Conservation (phyloP, 345 rosid genomes). For the Triadica sebifera region DNA sequence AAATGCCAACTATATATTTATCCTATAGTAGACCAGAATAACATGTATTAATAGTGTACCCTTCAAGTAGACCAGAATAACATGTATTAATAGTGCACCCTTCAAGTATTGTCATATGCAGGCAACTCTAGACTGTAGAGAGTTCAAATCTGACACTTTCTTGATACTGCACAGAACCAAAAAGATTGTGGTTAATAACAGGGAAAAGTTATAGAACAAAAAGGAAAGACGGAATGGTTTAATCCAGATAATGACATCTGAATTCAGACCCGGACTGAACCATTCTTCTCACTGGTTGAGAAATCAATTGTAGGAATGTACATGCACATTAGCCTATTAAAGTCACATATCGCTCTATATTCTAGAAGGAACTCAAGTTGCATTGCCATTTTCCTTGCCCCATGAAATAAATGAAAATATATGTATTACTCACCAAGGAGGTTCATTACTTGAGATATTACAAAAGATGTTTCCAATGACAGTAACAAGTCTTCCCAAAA, state of each 20-base stretch:
- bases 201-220: neutral
- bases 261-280: neutral
- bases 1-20: neutral
- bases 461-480: neutral
- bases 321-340: neutral
- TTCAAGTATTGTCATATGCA: constrained; percentile 7
- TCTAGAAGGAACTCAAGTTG: neutral
- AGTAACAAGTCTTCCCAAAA: neutral
- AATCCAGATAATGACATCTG: neutral
- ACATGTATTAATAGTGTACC: neutral
- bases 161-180: constrained; percentile 33
- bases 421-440: neutral
- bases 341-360: neutral
- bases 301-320: too few relatives aligned
- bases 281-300: neutral
- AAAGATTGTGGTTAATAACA: neutral
- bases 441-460: neutral
- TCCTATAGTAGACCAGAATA: too few relatives aligned
- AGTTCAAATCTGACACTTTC: constrained; percentile 23
- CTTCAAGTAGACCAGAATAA: neutral
- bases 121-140: constrained; percentile 25
- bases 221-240: neutral
- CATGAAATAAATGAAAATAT: neutral
- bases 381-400: neutral
- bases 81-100: neutral